These are phyloP conservation scores for Spraguea lophii DNA, from an alignment of 371 early-diverging fungal species.

Conservation along the genomic window DNA sequence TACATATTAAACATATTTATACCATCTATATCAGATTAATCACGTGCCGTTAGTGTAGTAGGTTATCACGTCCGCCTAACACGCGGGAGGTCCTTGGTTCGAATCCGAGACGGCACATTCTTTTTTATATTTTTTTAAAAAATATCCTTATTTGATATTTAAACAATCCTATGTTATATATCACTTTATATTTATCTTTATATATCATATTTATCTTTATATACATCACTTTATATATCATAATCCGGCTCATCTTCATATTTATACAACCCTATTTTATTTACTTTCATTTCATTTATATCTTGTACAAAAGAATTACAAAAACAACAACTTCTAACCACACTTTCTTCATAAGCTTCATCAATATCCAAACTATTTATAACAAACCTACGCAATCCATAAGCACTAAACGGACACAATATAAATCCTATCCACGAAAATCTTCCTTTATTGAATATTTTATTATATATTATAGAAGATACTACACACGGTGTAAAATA, in stretches of 20 bases:
- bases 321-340: slow-evolving; percentile 17
- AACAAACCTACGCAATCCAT: slow-evolving; percentile 26
- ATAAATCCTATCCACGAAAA: slow-evolving; percentile 21
- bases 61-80: slow-evolving; percentile 74
- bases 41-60: slow-evolving; percentile 69
- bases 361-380: slow-evolving; percentile 4
- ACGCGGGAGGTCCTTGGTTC: slow-evolving; percentile 65
- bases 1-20: no score
- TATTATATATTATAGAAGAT: slow-evolving; percentile 9
- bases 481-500: slow-evolving; percentile 20
- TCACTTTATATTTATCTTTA: no score
- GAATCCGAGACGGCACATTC: slow-evolving; percentile 51
- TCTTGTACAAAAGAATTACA: slow-evolving; percentile 22
- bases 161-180: no score
- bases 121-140: slow-evolving; percentile 9
- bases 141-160: no score
- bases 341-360: slow-evolving; percentile 11
- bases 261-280: slow-evolving; percentile 21
- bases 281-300: slow-evolving; percentile 26
- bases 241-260: slow-evolving; percentile 11
- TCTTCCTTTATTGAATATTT: slow-evolving; percentile 10
- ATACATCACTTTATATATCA: slow-evolving; percentile 2
- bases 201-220: no score
- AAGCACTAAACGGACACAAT: slow-evolving; percentile 20
- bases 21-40: no score